Conservation (phyloP, 2,329 filamentous ascomycete genomes). For the Ophiognomonia clavigignenti-juglandacearum region DNA sequence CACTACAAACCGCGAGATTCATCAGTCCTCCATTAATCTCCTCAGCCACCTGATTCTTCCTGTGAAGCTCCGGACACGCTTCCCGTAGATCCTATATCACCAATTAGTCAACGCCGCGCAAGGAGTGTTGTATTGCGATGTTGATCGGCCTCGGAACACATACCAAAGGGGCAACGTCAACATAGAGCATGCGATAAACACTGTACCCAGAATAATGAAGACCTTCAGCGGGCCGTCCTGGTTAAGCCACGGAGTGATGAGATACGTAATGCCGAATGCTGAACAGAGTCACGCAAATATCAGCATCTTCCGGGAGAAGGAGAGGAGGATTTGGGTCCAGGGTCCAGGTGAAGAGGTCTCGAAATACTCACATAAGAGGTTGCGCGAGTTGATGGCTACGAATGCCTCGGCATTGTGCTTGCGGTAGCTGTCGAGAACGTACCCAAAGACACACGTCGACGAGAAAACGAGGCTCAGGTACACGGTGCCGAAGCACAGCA, state of each 20-base stretch:
- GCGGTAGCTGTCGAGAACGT: slow-evolving; percentile 44
- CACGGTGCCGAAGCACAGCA: slow-evolving; percentile 42
- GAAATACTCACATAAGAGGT: too few species aligned
- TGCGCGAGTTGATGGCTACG: slow-evolving; percentile 45
- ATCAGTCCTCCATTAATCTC: background rate
- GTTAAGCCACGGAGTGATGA: slow-evolving; percentile 24
- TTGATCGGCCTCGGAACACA: background rate
- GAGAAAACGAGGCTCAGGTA: slow-evolving; percentile 43
- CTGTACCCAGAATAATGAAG: background rate
- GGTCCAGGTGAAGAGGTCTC: too few species aligned
- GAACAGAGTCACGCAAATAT: too few species aligned
- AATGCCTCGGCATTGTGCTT: slow-evolving; percentile 43
- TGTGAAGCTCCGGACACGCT: background rate
- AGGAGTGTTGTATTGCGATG: background rate
- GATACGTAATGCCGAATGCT: slow-evolving; percentile 42
- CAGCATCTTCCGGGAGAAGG: too few species aligned
- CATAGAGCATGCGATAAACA: background rate
- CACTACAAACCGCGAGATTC: too few species aligned
- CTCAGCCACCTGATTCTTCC: background rate
- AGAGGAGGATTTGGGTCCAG: too few species aligned
- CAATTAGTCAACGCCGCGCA: background rate
- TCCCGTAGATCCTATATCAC: background rate
- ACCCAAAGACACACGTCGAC: slow-evolving; percentile 44
- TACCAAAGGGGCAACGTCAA: background rate
- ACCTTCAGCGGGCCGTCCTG: background rate